Base-by-base conservation (phyloP, 805 yeast species). In the Zygoascus bituminiphila region DNA sequence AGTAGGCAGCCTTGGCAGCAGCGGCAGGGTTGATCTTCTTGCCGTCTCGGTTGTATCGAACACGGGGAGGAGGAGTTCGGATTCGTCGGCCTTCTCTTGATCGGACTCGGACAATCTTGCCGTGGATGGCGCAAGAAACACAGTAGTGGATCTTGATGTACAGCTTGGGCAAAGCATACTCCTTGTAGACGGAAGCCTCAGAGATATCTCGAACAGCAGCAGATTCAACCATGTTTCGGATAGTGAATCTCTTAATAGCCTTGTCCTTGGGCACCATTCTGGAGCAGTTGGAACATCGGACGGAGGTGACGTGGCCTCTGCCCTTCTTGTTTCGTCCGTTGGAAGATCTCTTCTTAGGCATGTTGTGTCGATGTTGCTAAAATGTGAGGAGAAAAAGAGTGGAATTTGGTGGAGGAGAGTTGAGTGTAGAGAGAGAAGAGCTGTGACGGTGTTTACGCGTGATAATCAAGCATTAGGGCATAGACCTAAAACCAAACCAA, bases 311-410 rank as follows among this genome's bases (percentile, higher is more conserved):
- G 96, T 93, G 98, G 74, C 99, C 99, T 88, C 99, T 93, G 75
- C 98, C 98, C 81, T 88, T 89, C 94, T 93, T 93, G 94, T 93
- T 93, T 83, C 99, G 91, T 84, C 99, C 99, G 97, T 89, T 88
- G 93, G 97, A 88, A 77, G 98, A 88, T 89, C 99, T 91, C 98
- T 93, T 93, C 88, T 93, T 93, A 78, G 98, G 98, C 99, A 93
- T 93, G 62, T 75, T 82, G 62, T 52, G 14, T 25, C 14, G 37
- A 67, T 43, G 46, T 31, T 21, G 44, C 8, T 39, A 22, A n/a
- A 38, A 39, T n/a, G 44, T 14, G 35, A 41, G 21, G 35, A 25
- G 35, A 15, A 29, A 29, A 29, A 29, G 33, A 26, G 21, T 24
- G 44, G 26, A 41, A 41, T 22, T n/a, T 23, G 19, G 4, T 12